phyloP scores from a whole-genome alignment of 106 monocot genomes.

The Posidonia australis region DNA sequence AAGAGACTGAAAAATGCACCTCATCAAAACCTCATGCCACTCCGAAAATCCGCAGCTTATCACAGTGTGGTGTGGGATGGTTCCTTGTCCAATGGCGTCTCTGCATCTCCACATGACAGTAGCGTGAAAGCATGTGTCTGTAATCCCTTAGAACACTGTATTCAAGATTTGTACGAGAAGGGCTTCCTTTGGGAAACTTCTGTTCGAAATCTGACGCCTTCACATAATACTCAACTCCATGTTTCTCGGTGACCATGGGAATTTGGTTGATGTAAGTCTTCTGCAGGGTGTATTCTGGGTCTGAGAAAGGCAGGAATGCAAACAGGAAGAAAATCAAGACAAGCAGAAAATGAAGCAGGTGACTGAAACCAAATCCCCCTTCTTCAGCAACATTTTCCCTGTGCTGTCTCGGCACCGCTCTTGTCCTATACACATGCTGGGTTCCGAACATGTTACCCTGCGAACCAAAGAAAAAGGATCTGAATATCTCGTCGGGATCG shows the following conservation, averaged over 20 bases:
- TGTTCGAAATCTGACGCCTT: conserved; percentile 46
- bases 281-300: conserved; percentile 44
- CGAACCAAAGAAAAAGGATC: conserved; percentile 45
- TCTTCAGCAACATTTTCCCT: conserved; percentile 14
- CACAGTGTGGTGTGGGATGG: conserved; percentile 56
- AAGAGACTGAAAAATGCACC: conserved; percentile 9
- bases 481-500: conserved; percentile 63
- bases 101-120: conserved; percentile 53
- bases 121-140: conserved; percentile 30
- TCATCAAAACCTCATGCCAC: conserved; percentile 10
- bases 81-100: conserved; percentile 38
- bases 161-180: conserved; percentile 39
- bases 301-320: conserved; percentile 24
- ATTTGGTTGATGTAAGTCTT: conserved; percentile 29
- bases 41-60: conserved; percentile 29
- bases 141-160: conserved; percentile 42
- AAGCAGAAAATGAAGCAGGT: conserved; percentile 26
- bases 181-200: conserved; percentile 39
- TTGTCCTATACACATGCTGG: conserved; percentile 25
- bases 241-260: conserved; percentile 48
- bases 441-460: conserved; percentile 23
- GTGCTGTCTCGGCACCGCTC: conserved; percentile 12
- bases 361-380: conserved; percentile 20
- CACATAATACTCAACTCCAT: conserved; percentile 65
- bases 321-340: conserved; percentile 40